Evolutionary conservation across 2,329 filamentous ascomycete species (phyloP).

Genomic region (Aspergillus quadricinctus): DNA sequence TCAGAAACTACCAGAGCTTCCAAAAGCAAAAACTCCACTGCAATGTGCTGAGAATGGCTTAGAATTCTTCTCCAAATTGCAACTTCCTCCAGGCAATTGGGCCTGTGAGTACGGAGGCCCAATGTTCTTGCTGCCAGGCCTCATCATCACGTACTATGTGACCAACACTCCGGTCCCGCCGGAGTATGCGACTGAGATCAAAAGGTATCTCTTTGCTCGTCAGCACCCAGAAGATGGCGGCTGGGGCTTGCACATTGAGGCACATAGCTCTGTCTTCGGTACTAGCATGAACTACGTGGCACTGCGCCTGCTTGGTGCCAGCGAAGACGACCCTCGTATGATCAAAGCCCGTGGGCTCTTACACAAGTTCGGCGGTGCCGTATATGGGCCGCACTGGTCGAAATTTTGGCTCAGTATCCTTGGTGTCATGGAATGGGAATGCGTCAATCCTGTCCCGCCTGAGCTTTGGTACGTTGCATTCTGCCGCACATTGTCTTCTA

Average conservation of each 20-base stretch:
- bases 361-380: slow-evolving; percentile 79
- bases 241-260: slow-evolving; percentile 95
- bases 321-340: slow-evolving; percentile 78
- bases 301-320: slow-evolving; percentile 75
- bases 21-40: slow-evolving; percentile 65
- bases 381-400: slow-evolving; percentile 86
- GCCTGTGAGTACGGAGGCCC: slow-evolving; percentile 96
- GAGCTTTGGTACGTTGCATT: slow-evolving; percentile 67
- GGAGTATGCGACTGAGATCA: slow-evolving; percentile 80
- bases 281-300: slow-evolving; percentile 82
- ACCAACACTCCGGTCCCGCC: slow-evolving; percentile 82
- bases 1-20: slow-evolving; percentile 70
- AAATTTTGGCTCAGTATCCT: slow-evolving; percentile 92
- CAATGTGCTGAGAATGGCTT: slow-evolving; percentile 79
- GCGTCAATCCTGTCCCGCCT: slow-evolving; percentile 89
- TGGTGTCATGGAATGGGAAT: slow-evolving; percentile 80
- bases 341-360: slow-evolving; percentile 76
- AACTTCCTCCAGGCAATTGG: slow-evolving; percentile 88
- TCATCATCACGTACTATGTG: slow-evolving; percentile 82
- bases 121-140: slow-evolving; percentile 86
- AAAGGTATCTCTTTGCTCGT: slow-evolving; percentile 82
- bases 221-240: slow-evolving; percentile 87
- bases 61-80: slow-evolving; percentile 82
- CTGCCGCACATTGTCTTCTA: background rate
- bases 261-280: slow-evolving; percentile 85